These are phyloP conservation scores for Cyclotella baltica DNA, from an alignment of 108 stramenopile species.

Conservation along the genomic window DNA sequence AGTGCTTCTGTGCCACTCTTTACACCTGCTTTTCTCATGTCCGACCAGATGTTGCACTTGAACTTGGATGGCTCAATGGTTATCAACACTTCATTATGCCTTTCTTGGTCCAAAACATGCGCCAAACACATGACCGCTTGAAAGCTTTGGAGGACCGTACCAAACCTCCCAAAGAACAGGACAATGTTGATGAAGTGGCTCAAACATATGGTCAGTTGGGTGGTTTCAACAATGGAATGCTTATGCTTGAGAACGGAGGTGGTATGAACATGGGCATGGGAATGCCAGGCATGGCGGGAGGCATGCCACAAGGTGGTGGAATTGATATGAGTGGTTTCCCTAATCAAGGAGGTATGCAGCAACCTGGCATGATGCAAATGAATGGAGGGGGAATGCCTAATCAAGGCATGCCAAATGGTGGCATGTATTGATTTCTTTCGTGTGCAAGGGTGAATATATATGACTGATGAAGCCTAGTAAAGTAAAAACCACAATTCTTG, in stretches of 20 bases:
- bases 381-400: conserved; percentile 34
- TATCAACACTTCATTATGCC: conserved; percentile 99
- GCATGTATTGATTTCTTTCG: conserved; percentile 11
- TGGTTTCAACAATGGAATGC: conserved; percentile 71
- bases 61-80: conserved; percentile 98
- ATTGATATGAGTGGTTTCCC: conserved; percentile 88
- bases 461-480: too few relatives aligned
- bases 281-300: too few relatives aligned
- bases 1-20: conserved; percentile 96
- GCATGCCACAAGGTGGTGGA: conserved; percentile 56
- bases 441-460: too few relatives aligned
- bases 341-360: conserved; percentile 37
- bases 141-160: conserved; percentile 93
- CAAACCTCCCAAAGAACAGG: conserved; percentile 87
- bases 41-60: conserved; percentile 97
- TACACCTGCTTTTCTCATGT: conserved; percentile 98
- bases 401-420: conserved; percentile 23
- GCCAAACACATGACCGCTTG: conserved; percentile 86
- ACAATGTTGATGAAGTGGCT: conserved; percentile 78
- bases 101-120: conserved; percentile 97
- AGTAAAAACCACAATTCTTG: neutral
- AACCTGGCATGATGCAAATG: conserved; percentile 42
- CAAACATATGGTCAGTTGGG: conserved; percentile 80
- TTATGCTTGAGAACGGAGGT: conserved; percentile 84
- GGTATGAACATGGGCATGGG: conserved; percentile 38